phyloP scores from a whole-genome alignment of 2,329 filamentous ascomycete genomes.

The Teratosphaeria gauchensis region DNA sequence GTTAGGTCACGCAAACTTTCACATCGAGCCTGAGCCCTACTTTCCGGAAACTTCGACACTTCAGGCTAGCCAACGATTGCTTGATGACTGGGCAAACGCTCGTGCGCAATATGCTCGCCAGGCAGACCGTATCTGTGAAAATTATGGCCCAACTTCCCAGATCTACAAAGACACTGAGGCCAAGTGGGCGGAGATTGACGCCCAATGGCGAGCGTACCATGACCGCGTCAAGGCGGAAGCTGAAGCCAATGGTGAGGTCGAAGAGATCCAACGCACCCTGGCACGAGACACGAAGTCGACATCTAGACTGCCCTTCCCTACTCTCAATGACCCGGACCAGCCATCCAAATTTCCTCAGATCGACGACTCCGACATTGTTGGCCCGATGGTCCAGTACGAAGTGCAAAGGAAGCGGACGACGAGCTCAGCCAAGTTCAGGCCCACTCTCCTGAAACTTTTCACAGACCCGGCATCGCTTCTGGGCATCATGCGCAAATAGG shows the following conservation, averaged over 20 bases:
- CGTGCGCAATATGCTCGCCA: slow-evolving; percentile 83
- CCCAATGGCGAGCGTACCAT: slow-evolving; percentile 61
- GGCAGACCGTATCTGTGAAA: slow-evolving; percentile 75
- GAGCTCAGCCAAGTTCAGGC: slow-evolving; percentile 16
- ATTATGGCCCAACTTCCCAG: slow-evolving; percentile 83
- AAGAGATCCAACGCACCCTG: slow-evolving; percentile 27
- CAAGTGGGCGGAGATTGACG: slow-evolving; percentile 79
- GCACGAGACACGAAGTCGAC: slow-evolving; percentile 43
- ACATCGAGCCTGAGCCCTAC: slow-evolving; percentile 74
- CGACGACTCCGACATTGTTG: slow-evolving; percentile 86
- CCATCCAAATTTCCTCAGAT: slow-evolving; percentile 80
- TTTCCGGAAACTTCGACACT: slow-evolving; percentile 51
- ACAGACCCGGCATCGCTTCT: slow-evolving; percentile 23
- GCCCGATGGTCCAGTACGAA: slow-evolving; percentile 62
- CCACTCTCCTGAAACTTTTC: slow-evolving; percentile 25
- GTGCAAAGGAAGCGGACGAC: slow-evolving; percentile 19
- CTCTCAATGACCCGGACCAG: slow-evolving; percentile 54
- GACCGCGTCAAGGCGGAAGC: slow-evolving; percentile 44
- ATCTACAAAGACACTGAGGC: slow-evolving; percentile 76
- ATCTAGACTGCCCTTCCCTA: slow-evolving; percentile 50
- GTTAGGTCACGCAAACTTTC: slow-evolving; percentile 89
- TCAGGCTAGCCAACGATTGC: slow-evolving; percentile 54
- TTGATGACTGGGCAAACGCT: slow-evolving; percentile 73
- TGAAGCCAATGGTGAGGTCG: slow-evolving; percentile 29
- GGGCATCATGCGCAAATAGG: not conserved